These are phyloP conservation scores for Xylariaceae sp. DNA, from an alignment of 2,329 filamentous ascomycete species.

Conservation along the genomic window DNA sequence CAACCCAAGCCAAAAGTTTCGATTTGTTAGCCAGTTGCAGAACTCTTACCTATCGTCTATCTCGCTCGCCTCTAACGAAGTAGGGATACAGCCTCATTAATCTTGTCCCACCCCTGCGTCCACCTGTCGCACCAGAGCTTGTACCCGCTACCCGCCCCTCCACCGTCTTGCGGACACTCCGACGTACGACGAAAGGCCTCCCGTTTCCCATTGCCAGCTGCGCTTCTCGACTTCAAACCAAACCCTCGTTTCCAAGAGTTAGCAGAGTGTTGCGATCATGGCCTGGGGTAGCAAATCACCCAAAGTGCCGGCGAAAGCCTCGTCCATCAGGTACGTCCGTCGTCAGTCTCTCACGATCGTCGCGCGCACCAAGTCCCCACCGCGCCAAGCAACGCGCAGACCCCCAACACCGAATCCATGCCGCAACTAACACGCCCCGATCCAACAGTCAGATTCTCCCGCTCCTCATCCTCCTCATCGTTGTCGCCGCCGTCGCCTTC, in stretches of 20 bases:
- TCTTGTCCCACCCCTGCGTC: no score
- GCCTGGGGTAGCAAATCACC: conserved; percentile 20
- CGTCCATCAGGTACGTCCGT: conserved; percentile 22
- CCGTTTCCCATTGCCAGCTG: neutral
- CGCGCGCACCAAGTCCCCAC: no score
- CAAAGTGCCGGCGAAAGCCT: conserved; percentile 21
- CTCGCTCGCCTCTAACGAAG: no score
- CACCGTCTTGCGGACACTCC: no score
- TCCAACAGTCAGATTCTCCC: conserved; percentile 58
- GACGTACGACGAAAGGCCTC: neutral
- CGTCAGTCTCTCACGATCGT: neutral
- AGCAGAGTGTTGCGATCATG: conserved; percentile 18
- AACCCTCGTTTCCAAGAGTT: neutral
- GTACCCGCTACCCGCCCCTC: no score
- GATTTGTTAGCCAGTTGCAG: no score
- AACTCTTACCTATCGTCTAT: no score
- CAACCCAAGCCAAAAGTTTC: no score
- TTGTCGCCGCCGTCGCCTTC: conserved; percentile 58
- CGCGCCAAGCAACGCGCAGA: neutral
- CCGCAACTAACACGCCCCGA: neutral
- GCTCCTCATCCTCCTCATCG: conserved; percentile 60
- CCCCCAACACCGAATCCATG: neutral
- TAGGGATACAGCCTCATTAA: no score
- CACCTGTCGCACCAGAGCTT: no score
- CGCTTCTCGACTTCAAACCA: neutral